A percentile compares a stretch with the other conserved stretches of the same genome.
Conservation (phyloP, 768 basidiomycete genomes). For the Baorangia bicolor region DNA sequence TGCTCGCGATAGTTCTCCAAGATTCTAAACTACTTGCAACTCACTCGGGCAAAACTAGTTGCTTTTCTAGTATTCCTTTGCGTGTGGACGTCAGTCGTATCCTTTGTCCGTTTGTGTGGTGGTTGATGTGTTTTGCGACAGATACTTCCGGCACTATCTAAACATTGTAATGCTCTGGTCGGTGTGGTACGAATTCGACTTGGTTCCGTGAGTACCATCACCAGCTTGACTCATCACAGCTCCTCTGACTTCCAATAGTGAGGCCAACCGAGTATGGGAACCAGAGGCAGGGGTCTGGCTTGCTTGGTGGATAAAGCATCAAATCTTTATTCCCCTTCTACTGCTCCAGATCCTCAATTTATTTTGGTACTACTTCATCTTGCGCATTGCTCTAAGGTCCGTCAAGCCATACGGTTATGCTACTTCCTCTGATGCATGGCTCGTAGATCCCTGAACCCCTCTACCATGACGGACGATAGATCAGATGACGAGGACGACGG, state of each 20-base stretch:
- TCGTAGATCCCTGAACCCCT: constrained; percentile 51
- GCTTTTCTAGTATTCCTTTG: constrained; percentile 64
- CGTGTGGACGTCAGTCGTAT: constrained; percentile 73
- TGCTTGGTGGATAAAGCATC: constrained; percentile 74
- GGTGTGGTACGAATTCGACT: constrained; percentile 74
- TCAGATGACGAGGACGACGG: constrained; percentile 76
- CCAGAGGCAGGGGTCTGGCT: constrained; percentile 69
- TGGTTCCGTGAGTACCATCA: constrained; percentile 63
- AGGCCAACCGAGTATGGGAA: constrained; percentile 53
- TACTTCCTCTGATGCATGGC: constrained; percentile 7
- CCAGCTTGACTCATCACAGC: not conserved
- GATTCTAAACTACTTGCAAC: constrained; percentile 81
- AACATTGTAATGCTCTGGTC: constrained; percentile 87
- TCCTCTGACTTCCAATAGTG: constrained; percentile 37
- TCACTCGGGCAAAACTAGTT: constrained; percentile 58
- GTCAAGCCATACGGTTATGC: constrained; percentile 21
- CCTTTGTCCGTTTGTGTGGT: not conserved
- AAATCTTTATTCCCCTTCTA: constrained; percentile 72
- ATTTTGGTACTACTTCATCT: constrained; percentile 91
- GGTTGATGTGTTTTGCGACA: constrained; percentile 28
- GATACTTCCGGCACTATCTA: constrained; percentile 92
- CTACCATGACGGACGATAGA: constrained; percentile 61
- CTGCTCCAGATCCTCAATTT: constrained; percentile 82
- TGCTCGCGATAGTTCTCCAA: constrained; percentile 64
- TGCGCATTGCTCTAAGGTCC: constrained; percentile 72